Evolutionary conservation across 331 rosid genomes (phyloP), one percentile per base, ranked within the genome.

Genomic region (Malus hybrid): DNA sequence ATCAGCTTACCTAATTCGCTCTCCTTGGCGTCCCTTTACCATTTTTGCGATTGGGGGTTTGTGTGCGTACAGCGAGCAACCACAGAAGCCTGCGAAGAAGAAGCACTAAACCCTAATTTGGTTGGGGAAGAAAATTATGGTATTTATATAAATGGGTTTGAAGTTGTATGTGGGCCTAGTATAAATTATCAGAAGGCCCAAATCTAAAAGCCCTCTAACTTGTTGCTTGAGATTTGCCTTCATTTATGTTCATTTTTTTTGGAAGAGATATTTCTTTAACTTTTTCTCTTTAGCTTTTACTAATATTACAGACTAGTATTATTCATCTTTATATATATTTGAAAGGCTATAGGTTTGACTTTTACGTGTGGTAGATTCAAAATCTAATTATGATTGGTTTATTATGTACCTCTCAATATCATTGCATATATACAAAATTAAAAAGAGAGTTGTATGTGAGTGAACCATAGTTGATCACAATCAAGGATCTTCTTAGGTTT

Each of bases 11-110:
- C 97, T 89, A 68, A 93, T 86, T 32, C 97, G 90, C 78, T 93
- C 98, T 81, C 98, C 98, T 65, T 93, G 90, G 15, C 97, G 92
- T 42, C 87, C 98, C 84, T 93, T 88, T 83, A 91, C 93, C 98
- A 89, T 93, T 71, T 81, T 86, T 22, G 62, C 67, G 50, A 28
- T 20, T 42, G 36, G 68, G 39, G 73, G 15, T 14, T 44, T 22
- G 8, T 28, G 44, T 6, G 12, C 4, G 58, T 18, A 36, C 73
- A 9, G 69, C 44, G 48, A 24, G 52, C 72, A 70, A 64, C 75
- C 69, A 64, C 77, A 60, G 63, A 60, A 71, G 76, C 68, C 77
- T 33, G 75, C 74, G 68, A 26, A 55, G n/a, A 8, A 66, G 57
- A 22, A 36, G 50, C 73, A n/a, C 73, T 33, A 68, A 77, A 82